A percentile compares a stretch with the other conserved stretches of the same genome.
These are phyloP conservation scores for Umbelopsis sp. DNA, from an alignment of 192 early-diverging fungal genomes.

Conservation along the genomic window DNA sequence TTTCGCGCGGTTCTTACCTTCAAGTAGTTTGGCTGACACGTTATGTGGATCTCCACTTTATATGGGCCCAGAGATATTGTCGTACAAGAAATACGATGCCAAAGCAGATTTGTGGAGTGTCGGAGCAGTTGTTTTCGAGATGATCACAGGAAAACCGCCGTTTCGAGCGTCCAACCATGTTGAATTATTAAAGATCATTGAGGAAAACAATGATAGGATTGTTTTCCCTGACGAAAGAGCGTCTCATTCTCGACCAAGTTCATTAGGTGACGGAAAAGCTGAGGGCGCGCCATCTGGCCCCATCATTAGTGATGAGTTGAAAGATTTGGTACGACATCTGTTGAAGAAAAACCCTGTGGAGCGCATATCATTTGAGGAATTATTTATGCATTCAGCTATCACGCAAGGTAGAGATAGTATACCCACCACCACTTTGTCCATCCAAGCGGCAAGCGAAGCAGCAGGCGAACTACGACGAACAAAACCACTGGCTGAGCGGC, in stretches of 20 bases:
- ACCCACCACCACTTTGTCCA: slow-evolving; percentile 7
- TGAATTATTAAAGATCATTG: slow-evolving; percentile 90
- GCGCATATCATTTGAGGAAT: slow-evolving; percentile 92
- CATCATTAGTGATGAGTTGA: slow-evolving; percentile 69
- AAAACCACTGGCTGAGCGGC: neutral
- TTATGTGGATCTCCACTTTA: slow-evolving; percentile 97
- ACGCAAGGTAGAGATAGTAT: slow-evolving; percentile 24
- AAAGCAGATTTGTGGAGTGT: slow-evolving; percentile 97
- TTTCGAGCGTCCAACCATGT: slow-evolving; percentile 94
- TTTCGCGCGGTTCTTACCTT: slow-evolving; percentile 88
- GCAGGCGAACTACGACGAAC: neutral
- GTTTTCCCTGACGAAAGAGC: slow-evolving; percentile 77
- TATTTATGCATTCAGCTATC: slow-evolving; percentile 85
- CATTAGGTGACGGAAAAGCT: neutral
- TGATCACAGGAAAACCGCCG: slow-evolving; percentile 88
- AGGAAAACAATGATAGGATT: slow-evolving; percentile 82
- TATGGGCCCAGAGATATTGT: slow-evolving; percentile 89
- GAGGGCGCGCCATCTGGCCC: slow-evolving; percentile 2
- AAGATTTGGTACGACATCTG: slow-evolving; percentile 81
- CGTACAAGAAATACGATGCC: slow-evolving; percentile 92
- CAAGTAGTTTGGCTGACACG: slow-evolving; percentile 87
- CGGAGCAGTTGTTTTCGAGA: slow-evolving; percentile 93
- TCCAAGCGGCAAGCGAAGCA: slow-evolving; percentile 1
- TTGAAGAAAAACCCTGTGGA: slow-evolving; percentile 87
- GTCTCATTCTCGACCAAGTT: slow-evolving; percentile 21